A percentile compares a stretch with the other conserved stretches of the same genome.
Evolutionary conservation across 495 filamentous ascomycete genomes (phyloP).

Genomic region (Aspergillus asperescens): DNA sequence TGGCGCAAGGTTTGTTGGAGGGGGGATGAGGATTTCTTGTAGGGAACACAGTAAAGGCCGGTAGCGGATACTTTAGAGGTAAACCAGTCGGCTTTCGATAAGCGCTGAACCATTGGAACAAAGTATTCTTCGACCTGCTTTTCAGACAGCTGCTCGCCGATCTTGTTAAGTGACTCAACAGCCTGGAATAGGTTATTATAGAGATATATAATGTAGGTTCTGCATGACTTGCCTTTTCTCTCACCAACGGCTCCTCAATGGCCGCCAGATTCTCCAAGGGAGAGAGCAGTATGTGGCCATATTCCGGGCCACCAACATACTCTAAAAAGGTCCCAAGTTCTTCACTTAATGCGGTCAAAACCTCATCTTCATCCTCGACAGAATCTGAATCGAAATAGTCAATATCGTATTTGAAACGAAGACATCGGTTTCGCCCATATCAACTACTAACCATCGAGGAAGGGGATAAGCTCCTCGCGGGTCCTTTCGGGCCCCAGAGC

Average conservation of each 20-base stretch:
- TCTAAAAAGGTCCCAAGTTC: constrained; percentile 95
- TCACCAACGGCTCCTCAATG: constrained; percentile 94
- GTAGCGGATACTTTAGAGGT: constrained; percentile 98
- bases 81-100: constrained; percentile 99
- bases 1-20: constrained; percentile 84
- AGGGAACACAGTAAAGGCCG: constrained; percentile 87
- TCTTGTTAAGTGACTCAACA: constrained; percentile 98
- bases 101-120: constrained; percentile 86
- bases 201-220: constrained; percentile 1
- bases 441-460: constrained; percentile 76
- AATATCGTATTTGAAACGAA: constrained; percentile 16
- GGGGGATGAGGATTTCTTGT: constrained; percentile 76
- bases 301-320: constrained; percentile 91
- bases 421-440: constrained; percentile 5
- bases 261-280: constrained; percentile 96
- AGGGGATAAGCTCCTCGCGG: constrained; percentile 95
- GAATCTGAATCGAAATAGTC: constrained; percentile 62
- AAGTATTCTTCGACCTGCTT: constrained; percentile 94
- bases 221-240: constrained; percentile 70
- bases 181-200: constrained; percentile 53
- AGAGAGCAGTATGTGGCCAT: constrained; percentile 92
- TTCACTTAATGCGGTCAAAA: constrained; percentile 92
- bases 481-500: constrained; percentile 93
- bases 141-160: constrained; percentile 83
- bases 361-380: constrained; percentile 97